phyloP scores from a whole-genome alignment of 176 grass and related monocot species.

The Phoenix roebelenii region DNA sequence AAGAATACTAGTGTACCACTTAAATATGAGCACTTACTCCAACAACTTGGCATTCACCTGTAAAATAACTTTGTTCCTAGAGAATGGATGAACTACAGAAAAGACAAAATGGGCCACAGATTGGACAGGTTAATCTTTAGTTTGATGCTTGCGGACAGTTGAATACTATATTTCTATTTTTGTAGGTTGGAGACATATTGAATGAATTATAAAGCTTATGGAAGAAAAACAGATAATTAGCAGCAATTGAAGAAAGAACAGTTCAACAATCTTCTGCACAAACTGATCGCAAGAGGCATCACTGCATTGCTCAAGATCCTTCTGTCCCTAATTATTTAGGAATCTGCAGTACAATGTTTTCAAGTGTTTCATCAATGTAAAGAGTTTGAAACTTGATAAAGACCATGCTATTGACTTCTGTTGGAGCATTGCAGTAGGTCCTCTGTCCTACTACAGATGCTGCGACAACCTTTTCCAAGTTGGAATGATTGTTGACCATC shows the following conservation, averaged over 20 bases:
- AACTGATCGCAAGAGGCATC: slow-evolving; percentile 41
- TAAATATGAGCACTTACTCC: too few relatives aligned
- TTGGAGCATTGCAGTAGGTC: not conserved
- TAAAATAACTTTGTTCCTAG: too few relatives aligned
- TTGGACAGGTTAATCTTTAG: too few relatives aligned
- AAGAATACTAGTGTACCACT: too few relatives aligned
- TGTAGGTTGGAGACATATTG: slow-evolving; percentile 31
- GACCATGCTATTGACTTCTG: too few relatives aligned
- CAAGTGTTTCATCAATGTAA: slow-evolving; percentile 59
- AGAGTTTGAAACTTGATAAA: too few relatives aligned
- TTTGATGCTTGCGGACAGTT: too few relatives aligned
- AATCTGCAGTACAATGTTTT: slow-evolving; percentile 39
- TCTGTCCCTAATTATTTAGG: slow-evolving; percentile 16
- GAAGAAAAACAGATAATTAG: slow-evolving; percentile 17
- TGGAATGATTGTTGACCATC: not conserved
- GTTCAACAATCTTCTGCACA: slow-evolving; percentile 20
- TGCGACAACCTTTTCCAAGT: not conserved
- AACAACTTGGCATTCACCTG: too few relatives aligned
- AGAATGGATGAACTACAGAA: too few relatives aligned
- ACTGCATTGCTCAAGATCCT: slow-evolving; percentile 8
- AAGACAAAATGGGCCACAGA: too few relatives aligned
- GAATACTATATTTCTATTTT: too few relatives aligned
- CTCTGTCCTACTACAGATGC: not conserved
- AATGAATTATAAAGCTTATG: slow-evolving; percentile 31
- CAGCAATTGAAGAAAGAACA: slow-evolving; percentile 16